Percentiles rank a stretch among this genome's conserved stretches.
phyloP scores from a whole-genome alignment of 495 filamentous ascomycete species.

The Lasiosphaeria miniovina region DNA sequence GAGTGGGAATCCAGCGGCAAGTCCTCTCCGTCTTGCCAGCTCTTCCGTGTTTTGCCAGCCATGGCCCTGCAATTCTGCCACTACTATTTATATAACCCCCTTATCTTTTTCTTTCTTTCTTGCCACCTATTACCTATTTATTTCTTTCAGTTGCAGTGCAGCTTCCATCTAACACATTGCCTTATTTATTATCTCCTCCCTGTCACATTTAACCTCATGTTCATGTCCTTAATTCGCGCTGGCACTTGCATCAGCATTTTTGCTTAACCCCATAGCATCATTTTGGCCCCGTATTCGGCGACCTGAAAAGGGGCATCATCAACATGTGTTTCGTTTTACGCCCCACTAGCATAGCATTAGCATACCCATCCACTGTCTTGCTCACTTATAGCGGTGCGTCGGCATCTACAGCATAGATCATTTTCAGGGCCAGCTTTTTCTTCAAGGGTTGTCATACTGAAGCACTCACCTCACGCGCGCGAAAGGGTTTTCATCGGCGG shows the following conservation, averaged over 20 bases:
- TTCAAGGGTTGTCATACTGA: not conserved
- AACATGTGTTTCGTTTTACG: too few relatives aligned
- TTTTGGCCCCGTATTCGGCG: too few relatives aligned
- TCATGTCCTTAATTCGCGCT: not conserved
- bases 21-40: too few relatives aligned
- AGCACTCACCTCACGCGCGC: too few relatives aligned
- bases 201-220: not conserved
- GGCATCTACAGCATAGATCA: too few relatives aligned
- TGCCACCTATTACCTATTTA: not conserved
- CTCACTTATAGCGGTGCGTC: too few relatives aligned
- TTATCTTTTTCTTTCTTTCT: slow-evolving; percentile 1
- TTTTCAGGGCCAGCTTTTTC: not conserved
- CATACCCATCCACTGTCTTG: too few relatives aligned
- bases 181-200: not conserved
- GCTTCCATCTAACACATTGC: slow-evolving; percentile 1
- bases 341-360: too few relatives aligned
- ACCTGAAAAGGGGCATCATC: too few relatives aligned
- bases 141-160: slow-evolving; percentile 15
- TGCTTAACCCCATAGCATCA: too few relatives aligned
- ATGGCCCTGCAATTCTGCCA: not conserved
- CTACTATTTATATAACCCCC: not conserved
- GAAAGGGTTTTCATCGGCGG: too few relatives aligned
- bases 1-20: slow-evolving; percentile 1
- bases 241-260: too few relatives aligned
- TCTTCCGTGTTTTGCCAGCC: not conserved